Conservation (phyloP, 192 early-diverging fungal species). For the Jimgerdemannia lactiflua region DNA sequence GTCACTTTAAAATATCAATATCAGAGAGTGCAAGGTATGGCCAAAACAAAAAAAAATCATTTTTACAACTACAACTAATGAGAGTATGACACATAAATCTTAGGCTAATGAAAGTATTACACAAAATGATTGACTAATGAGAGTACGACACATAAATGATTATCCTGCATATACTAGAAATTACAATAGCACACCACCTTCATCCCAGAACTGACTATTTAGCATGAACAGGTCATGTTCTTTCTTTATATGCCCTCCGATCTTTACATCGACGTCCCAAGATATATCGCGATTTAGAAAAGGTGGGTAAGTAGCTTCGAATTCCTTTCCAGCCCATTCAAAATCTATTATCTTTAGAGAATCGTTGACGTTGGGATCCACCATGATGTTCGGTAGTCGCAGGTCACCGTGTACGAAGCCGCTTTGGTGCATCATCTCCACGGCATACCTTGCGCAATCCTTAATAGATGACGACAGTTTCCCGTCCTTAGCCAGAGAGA, state of each 20-base stretch:
- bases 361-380: slow-evolving; percentile 2
- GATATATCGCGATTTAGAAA: slow-evolving; percentile 2
- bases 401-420: slow-evolving; percentile 34
- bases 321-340: slow-evolving; percentile 14
- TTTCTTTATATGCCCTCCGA: not conserved
- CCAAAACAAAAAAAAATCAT: too few species aligned
- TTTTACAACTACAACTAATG: too few species aligned
- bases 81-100: too few species aligned
- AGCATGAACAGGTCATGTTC: slow-evolving; percentile 9
- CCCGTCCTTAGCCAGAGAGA: not conserved
- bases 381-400: slow-evolving; percentile 30
- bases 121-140: too few species aligned
- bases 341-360: slow-evolving; percentile 14
- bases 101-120: too few species aligned
- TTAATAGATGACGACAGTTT: too few species aligned
- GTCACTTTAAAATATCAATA: too few species aligned
- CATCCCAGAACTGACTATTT: too few species aligned
- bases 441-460: not conserved
- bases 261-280: slow-evolving; percentile 10
- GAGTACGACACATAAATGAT: too few species aligned
- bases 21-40: too few species aligned
- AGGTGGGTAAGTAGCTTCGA: slow-evolving; percentile 11
- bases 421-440: slow-evolving; percentile 17
- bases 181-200: too few species aligned
- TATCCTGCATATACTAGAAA: too few species aligned